Base-by-base conservation (phyloP, 2,329 filamentous ascomycete genomes). In the Cercospora sesami region DNA sequence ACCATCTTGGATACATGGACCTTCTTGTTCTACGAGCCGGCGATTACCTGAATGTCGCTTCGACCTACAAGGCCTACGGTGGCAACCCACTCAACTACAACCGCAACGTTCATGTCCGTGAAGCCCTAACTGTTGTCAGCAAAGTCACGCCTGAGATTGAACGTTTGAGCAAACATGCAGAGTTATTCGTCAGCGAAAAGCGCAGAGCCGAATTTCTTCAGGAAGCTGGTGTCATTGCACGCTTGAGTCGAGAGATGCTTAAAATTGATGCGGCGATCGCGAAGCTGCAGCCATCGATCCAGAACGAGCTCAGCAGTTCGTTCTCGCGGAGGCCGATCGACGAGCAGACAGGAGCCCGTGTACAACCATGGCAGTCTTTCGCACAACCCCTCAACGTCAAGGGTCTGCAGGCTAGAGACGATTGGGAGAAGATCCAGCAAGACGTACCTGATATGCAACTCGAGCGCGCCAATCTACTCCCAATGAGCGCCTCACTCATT, bases 401-500 rank as follows among this genome's bases (percentile, higher is more conserved):
- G 3, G 21, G 31, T n/a, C n/a, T 59, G 10, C 18, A 39, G 18
- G 14, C 58, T 8, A 10, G 12, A 21, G 33, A 33, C 8, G 48
- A 36, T 23, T 16, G 63, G 18, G 36, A 39, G 6, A 60, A 42
- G 21, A 26, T 67, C 3, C 53, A 62, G 18, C 51, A 60, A 21
- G 10, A 48, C 3, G 21, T 57, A 2, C 67, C 67, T 28, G 67
- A 62, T 12, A 64, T 67, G 64, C 31, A 42, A 2, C 39, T 66
- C 39, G 10, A 65, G 8, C 23, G 30, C 4, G 65, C 62, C 10
- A 63, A 66, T 16, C 6, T 57, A 8, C 28, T 70, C 6, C 65
- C 68, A 5, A 60, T 60, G 28, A 68, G 30, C 16, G 65, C 48
- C 5, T 42, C 68, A 0, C 59, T 68, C 28, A 68, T 70, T 26